A percentile compares a stretch with the other conserved stretches of the same genome.
phyloP scores from a whole-genome alignment of 768 basidiomycete genomes.

The Pleurotus platypus region DNA sequence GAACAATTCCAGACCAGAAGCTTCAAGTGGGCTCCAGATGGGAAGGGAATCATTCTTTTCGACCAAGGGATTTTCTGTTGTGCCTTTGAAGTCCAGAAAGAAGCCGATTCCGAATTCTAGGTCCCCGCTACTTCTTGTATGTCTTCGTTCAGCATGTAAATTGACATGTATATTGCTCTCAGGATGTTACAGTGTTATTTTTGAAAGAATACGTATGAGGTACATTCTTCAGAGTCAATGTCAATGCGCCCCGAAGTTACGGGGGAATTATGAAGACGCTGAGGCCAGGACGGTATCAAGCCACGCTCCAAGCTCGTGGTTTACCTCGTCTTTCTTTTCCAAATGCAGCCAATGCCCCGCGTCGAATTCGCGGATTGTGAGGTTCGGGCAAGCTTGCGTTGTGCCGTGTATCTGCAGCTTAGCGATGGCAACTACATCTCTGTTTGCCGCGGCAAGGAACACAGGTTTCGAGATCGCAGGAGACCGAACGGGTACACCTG shows the following conservation, averaged over 20 bases:
- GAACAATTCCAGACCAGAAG: constrained; percentile 72
- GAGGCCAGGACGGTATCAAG: constrained; percentile 8
- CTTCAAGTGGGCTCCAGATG: constrained; percentile 81
- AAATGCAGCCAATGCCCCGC: constrained; percentile 38
- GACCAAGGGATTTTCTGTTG: constrained; percentile 84
- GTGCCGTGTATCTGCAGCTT: constrained; percentile 9
- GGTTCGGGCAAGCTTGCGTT: constrained; percentile 18
- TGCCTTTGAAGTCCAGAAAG: constrained; percentile 73
- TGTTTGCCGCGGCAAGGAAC: constrained; percentile 27
- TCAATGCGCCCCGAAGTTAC: too few relatives aligned
- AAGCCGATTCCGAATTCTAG: too few relatives aligned
- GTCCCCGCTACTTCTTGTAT: too few relatives aligned
- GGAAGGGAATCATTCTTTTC: constrained; percentile 71
- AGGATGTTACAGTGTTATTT: too few relatives aligned
- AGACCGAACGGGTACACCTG: constrained; percentile 16
- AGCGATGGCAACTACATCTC: constrained; percentile 26
- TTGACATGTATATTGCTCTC: too few relatives aligned
- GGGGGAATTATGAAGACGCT: too few relatives aligned
- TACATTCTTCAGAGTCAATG: too few relatives aligned
- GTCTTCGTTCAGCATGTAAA: too few relatives aligned
- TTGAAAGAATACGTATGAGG: too few relatives aligned
- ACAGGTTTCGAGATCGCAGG: constrained; percentile 27
- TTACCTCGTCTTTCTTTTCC: constrained; percentile 27
- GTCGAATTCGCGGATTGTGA: constrained; percentile 30
- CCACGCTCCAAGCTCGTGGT: constrained; percentile 22